Percentiles rank a stretch among this genome's conserved stretches.
These are phyloP conservation scores for Fusarium paranaense DNA, from an alignment of 2,329 filamentous ascomycete species.

Conservation along the genomic window DNA sequence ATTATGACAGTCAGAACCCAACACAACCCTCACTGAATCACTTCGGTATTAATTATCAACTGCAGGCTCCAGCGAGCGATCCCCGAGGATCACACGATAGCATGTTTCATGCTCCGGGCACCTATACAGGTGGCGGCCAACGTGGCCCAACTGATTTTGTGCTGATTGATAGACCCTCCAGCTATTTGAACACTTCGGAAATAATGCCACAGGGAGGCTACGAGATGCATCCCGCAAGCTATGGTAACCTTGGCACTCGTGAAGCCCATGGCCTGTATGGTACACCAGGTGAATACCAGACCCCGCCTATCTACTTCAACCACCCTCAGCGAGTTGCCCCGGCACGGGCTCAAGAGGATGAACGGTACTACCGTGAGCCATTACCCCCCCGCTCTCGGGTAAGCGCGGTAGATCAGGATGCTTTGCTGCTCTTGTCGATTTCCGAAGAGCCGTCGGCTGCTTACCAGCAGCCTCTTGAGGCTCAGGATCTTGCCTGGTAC, in stretches of 20 bases:
- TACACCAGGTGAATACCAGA: conserved; percentile 1
- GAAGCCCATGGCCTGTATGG: conserved; percentile 1
- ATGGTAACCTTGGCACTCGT: background rate
- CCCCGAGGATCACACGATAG: conserved; percentile 32
- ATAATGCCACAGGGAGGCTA: background rate
- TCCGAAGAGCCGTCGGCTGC: background rate
- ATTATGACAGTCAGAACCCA: conserved; percentile 42
- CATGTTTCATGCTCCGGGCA: background rate
- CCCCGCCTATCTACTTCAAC: background rate
- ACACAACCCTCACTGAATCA: conserved; percentile 24
- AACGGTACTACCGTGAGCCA: conserved; percentile 5
- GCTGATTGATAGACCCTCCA: conserved; percentile 19
- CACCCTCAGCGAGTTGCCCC: background rate
- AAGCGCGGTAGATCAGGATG: background rate
- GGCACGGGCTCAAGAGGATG: conserved; percentile 1
- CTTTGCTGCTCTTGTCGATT: background rate
- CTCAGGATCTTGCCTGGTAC: conserved; percentile 23
- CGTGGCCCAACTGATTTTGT: conserved; percentile 12
- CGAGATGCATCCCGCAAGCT: background rate
- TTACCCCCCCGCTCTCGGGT: background rate
- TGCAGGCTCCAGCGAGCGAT: conserved; percentile 33
- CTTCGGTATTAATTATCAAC: conserved; percentile 36
- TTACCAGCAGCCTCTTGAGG: conserved; percentile 9
- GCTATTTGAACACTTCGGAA: background rate
- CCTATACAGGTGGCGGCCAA: background rate